phyloP scores from a whole-genome alignment of 2,329 filamentous ascomycete genomes.

The Drechslerella coelobrocha region DNA sequence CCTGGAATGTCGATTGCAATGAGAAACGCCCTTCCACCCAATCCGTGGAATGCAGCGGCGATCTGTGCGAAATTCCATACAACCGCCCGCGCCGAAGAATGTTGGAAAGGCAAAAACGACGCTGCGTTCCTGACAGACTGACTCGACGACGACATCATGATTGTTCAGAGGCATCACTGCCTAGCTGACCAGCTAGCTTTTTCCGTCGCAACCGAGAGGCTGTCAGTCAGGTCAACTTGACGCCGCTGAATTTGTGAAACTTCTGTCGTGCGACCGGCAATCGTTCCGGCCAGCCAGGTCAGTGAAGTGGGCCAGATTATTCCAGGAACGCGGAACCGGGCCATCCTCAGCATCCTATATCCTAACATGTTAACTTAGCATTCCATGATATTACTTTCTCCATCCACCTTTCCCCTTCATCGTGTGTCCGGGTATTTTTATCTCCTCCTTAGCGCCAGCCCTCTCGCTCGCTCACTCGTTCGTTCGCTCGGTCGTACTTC shows the following conservation, averaged over 20 bases:
- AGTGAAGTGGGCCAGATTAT: slow-evolving; percentile 9
- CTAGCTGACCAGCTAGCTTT: too few species aligned
- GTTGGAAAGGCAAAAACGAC: slow-evolving; percentile 2
- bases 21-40: background rate
- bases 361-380: background rate
- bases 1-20: background rate
- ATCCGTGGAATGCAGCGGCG: background rate
- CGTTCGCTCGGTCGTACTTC: slow-evolving; percentile 13
- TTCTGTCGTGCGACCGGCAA: background rate
- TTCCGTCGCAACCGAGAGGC: too few species aligned
- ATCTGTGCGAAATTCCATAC: background rate
- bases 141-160: background rate
- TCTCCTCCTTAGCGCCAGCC: slow-evolving; percentile 29
- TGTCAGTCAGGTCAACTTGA: too few species aligned
- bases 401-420: background rate
- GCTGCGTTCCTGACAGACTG: background rate
- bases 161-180: background rate
- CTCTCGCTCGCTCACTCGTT: slow-evolving; percentile 11
- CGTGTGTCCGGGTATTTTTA: slow-evolving; percentile 8
- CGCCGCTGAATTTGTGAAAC: too few species aligned
- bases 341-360: background rate
- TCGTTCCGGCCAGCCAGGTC: background rate
- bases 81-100: background rate
- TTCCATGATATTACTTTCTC: background rate
- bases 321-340: slow-evolving; percentile 44